Base-by-base conservation (phyloP, 495 filamentous ascomycete genomes). In the Podospora tetraspora region DNA sequence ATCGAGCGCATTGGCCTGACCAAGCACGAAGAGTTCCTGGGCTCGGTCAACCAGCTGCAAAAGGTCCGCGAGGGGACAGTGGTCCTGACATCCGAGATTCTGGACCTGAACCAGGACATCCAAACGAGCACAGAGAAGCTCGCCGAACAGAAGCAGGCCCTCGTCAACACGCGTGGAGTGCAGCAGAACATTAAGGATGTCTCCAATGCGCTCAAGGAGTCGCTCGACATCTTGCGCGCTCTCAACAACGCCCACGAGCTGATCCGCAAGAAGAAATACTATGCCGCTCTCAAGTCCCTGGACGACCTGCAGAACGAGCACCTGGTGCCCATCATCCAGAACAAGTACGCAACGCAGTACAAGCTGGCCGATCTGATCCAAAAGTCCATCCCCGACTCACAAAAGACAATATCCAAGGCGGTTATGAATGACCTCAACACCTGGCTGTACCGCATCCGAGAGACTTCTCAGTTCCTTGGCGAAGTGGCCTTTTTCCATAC, bases 401-500 rank as follows among this genome's bases (percentile, higher is more conserved):
- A 97, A 74, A 92, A 90, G 70, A 87, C 94, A 29, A 96, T 99
- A 66, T 93, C 94, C 3, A 94, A 98, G 72, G 92, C 92, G 2
- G 95, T 99, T 66, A 97, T 97, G 96, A 90, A 88, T 1, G 95
- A 99, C 78, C 79, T 99, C 43, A 98, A 97, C 76, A 97, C 92
- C 2, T 99, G 95, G 95, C 83, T 99, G n/a, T 98, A 89, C 75
- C 89, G 92, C 30, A 96, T 99, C 68, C 88, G 96, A 67, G 96
- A 98, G 76, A 96, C 93, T 37, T 96, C 93, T 0, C 93, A 97
- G 69, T 96, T 94, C 65, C 82, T 99, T 24, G 95, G 95, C 3
- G 94, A 98, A 78, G 90, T 99, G n/a, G 93, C 95, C 24, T 93
- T 99, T 75, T 97, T 93, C 73, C 92, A 96, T 73, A 98, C 95